Base-by-base conservation (phyloP, 106 monocot species). In the Acorus gramineus region DNA sequence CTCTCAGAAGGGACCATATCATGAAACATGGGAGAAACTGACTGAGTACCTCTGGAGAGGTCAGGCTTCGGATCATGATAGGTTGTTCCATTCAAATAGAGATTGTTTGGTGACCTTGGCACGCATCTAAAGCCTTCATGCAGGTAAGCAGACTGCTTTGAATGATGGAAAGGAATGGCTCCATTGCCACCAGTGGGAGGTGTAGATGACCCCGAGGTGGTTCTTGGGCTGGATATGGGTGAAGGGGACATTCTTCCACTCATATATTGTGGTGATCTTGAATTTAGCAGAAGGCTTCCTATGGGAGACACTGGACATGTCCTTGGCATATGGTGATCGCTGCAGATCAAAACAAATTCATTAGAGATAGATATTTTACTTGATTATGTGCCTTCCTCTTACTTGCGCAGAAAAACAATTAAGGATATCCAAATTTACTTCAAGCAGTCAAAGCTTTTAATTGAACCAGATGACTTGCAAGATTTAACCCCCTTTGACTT, bases 241-340 rank as follows among this genome's bases (percentile, higher is more conserved):
- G 96, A 88, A 9, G 87, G 91, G 45, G 91, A 85, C 79, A 84
- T 78, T 68, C 84, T 81, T 55, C 90, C 90, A 65, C 67, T 94
- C 10, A 79, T 53, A 55, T 74, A 75, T 46, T 70, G 84, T 42
- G 86, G 78, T 6, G 90, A 86, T 47, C 81, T 86, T 58, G 86
- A 86, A 63, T 64, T 76, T 5, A 82, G 63, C 12, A 86, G 74
- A 52, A 90, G 90, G 53, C 94, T 94, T 73, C 94, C 79, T 51
- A 84, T 80, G 4, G 86, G 90, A 71, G 94, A 95, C 52, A 98
- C 83, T 13, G 96, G 96, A 53, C 96, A 91, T 1, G 96, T 80
- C 57, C 75, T 84, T 49, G 64, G 28, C 28, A 28, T 49, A 53
- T 69, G 77, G 42, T 64, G 62, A 57, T 87, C 91, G 72, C 91